phyloP scores from a whole-genome alignment of 257 asterid genomes.

The Nicotiana attenuata region DNA sequence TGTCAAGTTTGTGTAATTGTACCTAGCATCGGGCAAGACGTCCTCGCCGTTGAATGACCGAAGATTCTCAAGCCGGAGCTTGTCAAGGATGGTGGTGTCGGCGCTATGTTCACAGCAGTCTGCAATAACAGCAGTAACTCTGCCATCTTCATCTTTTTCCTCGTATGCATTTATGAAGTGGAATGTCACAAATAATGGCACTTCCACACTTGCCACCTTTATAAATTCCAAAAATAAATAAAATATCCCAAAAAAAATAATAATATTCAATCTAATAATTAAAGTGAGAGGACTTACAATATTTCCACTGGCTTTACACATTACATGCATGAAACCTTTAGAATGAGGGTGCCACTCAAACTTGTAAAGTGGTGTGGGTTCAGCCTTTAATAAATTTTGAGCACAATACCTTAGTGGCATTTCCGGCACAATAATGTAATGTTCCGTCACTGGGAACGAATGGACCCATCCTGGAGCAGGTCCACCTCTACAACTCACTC shows the following conservation, averaged over 20 bases:
- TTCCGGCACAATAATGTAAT: slow-evolving; percentile 87
- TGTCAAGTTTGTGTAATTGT: not conserved
- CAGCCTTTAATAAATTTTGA: slow-evolving; percentile 72
- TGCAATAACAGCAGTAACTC: slow-evolving; percentile 64
- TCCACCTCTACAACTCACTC: slow-evolving; percentile 80
- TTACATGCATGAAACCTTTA: slow-evolving; percentile 72
- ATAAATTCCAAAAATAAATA: not conserved
- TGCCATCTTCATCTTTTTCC: slow-evolving; percentile 82
- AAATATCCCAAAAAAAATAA: not conserved
- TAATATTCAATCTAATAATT: not conserved
- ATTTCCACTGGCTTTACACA: slow-evolving; percentile 83
- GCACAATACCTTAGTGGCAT: slow-evolving; percentile 95
- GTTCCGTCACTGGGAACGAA: slow-evolving; percentile 84
- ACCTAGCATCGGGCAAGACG: slow-evolving; percentile 85
- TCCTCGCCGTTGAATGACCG: slow-evolving; percentile 57
- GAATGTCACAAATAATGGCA: slow-evolving; percentile 75
- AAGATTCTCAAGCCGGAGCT: slow-evolving; percentile 67
- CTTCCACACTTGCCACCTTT: slow-evolving; percentile 96
- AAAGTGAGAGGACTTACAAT: slow-evolving; percentile 37
- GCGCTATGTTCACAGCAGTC: slow-evolving; percentile 95
- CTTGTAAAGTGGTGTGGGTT: slow-evolving; percentile 91
- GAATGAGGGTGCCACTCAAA: slow-evolving; percentile 89
- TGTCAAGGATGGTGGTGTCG: slow-evolving; percentile 72
- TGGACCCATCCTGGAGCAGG: slow-evolving; percentile 97
- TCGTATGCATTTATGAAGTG: slow-evolving; percentile 97